phyloP scores from a whole-genome alignment of 2,329 filamentous ascomycete species.

The Drechslerella coelobrocha region DNA sequence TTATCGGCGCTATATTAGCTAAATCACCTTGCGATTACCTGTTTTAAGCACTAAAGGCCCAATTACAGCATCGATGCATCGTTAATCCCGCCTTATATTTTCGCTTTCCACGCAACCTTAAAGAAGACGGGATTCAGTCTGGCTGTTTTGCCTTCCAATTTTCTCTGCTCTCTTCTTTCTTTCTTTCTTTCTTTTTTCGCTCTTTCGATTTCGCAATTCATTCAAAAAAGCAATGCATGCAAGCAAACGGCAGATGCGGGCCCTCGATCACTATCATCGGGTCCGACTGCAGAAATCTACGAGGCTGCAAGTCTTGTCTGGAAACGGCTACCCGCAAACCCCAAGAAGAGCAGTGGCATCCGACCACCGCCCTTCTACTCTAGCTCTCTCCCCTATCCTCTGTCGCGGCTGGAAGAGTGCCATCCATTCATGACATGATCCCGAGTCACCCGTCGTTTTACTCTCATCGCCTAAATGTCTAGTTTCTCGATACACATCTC shows the following conservation, averaged over 20 bases:
- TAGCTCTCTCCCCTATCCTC: too few relatives aligned
- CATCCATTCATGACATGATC: too few relatives aligned
- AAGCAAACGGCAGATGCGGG: neutral
- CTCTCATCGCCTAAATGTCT: too few relatives aligned
- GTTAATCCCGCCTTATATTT: neutral
- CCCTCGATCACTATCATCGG: conserved; percentile 18
- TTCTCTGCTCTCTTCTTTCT: neutral
- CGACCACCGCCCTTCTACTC: too few relatives aligned
- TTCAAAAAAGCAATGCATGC: neutral
- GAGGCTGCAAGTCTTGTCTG: conserved; percentile 37
- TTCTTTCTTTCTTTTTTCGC: neutral
- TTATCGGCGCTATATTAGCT: neutral
- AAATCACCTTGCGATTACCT: neutral
- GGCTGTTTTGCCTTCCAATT: neutral
- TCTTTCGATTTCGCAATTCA: too few relatives aligned
- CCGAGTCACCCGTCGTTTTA: too few relatives aligned
- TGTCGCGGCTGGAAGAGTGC: too few relatives aligned
- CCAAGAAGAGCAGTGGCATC: neutral
- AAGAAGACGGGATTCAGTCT: too few relatives aligned
- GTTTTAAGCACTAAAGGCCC: neutral
- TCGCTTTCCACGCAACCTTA: too few relatives aligned
- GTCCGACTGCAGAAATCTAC: conserved; percentile 42
- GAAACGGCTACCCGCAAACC: conserved; percentile 11
- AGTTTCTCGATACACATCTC: too few relatives aligned
- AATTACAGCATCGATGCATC: neutral